A percentile compares a stretch with the other conserved stretches of the same genome.
phyloP scores from a whole-genome alignment of 257 asterid genomes.

The Misopates orontium region DNA sequence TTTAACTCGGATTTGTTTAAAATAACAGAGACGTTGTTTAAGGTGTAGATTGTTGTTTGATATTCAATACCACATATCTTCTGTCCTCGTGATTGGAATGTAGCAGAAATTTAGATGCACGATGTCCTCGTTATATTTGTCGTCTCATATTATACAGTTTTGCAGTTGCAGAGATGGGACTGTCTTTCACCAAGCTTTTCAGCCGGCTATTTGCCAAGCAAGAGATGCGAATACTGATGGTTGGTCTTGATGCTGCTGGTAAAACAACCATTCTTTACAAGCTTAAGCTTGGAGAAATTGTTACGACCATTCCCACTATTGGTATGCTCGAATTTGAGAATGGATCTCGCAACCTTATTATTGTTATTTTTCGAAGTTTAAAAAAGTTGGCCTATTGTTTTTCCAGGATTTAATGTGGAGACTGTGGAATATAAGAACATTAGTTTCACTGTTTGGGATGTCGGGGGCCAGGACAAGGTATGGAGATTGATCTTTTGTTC shows the following conservation, averaged over 20 bases:
- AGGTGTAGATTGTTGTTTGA: too few species aligned
- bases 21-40: too few species aligned
- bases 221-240: constrained; percentile 9
- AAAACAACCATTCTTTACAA: constrained; percentile 15
- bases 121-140: too few species aligned
- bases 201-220: constrained; percentile 11
- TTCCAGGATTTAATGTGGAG: constrained; percentile 44
- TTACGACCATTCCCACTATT: constrained; percentile 12
- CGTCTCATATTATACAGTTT: too few species aligned
- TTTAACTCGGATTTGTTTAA: too few species aligned
- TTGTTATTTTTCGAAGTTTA: too few species aligned
- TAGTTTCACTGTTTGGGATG: constrained; percentile 60
- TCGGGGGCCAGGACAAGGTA: constrained; percentile 58
- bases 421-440: constrained; percentile 53
- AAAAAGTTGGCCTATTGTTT: neutral
- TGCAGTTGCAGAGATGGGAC: constrained; percentile 5
- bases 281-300: constrained; percentile 12
- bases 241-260: too few species aligned
- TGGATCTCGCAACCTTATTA: too few species aligned
- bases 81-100: too few species aligned
- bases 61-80: too few species aligned
- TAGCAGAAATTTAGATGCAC: too few species aligned
- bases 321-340: too few species aligned
- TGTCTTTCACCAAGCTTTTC: constrained; percentile 9
- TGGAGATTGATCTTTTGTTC: neutral